Evolutionary conservation across 371 early-diverging fungal species (phyloP).

Genomic region (Mucor ambiguus): DNA sequence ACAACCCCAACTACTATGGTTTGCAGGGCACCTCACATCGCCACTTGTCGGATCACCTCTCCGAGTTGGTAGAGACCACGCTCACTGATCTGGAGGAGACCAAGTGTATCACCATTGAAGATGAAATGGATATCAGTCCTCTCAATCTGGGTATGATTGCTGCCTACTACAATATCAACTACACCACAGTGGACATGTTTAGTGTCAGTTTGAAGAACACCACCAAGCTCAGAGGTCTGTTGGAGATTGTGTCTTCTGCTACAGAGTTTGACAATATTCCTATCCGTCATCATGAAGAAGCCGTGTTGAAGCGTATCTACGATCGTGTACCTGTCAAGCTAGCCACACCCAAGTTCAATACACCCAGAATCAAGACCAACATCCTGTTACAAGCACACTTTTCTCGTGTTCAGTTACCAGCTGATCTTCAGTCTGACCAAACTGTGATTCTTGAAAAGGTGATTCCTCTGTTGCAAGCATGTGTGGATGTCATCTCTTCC

Average conservation of each 20-base stretch:
- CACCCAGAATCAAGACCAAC: constrained; percentile 90
- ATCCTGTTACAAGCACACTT: constrained; percentile 95
- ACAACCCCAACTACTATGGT: constrained; percentile 97
- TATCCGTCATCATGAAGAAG: constrained; percentile 92
- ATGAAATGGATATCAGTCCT: constrained; percentile 82
- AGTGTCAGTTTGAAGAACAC: constrained; percentile 80
- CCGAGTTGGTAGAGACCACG: constrained; percentile 93
- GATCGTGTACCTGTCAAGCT: constrained; percentile 82
- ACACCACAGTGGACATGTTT: constrained; percentile 93
- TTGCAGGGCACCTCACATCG: constrained; percentile 85
- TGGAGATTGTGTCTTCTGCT: constrained; percentile 91
- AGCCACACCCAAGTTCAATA: constrained; percentile 63
- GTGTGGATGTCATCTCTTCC: constrained; percentile 94
- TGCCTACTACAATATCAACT: constrained; percentile 94
- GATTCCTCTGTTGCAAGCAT: constrained; percentile 88
- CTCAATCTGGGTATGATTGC: constrained; percentile 97
- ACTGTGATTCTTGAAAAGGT: constrained; percentile 65
- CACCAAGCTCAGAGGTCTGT: constrained; percentile 88
- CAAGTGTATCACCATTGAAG: constrained; percentile 88
- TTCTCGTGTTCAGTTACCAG: constrained; percentile 84
- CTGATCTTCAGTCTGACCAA: constrained; percentile 93
- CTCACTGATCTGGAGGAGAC: constrained; percentile 82
- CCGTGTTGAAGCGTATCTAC: constrained; percentile 74
- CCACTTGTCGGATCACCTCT: constrained; percentile 90
- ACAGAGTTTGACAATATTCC: constrained; percentile 92